Percentiles rank a stretch among this genome's conserved stretches.
These are phyloP conservation scores for Dothideomycetes sp. DNA, from an alignment of 2,329 filamentous ascomycete genomes.

Conservation along the genomic window DNA sequence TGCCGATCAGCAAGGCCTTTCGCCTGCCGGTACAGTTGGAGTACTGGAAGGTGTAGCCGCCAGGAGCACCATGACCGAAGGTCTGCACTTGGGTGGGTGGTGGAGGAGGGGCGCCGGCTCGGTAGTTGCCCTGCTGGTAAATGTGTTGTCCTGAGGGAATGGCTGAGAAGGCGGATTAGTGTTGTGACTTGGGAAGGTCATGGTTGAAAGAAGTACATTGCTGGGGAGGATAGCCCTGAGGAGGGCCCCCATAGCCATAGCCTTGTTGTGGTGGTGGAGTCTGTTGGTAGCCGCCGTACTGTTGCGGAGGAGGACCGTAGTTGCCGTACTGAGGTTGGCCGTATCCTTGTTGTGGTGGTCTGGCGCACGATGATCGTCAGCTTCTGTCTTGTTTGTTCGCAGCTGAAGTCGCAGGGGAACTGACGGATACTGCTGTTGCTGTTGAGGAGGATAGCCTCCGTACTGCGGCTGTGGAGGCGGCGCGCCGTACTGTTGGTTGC, in stretches of 20 bases:
- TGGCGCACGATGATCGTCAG: not conserved
- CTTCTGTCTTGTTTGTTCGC: not conserved
- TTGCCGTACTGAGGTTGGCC: slow-evolving; percentile 28
- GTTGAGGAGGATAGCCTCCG: slow-evolving; percentile 19
- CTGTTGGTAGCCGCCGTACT: slow-evolving; percentile 27
- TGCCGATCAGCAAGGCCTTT: slow-evolving; percentile 85
- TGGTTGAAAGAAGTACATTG: slow-evolving; percentile 14
- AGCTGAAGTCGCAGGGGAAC: not conserved
- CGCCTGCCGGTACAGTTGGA: slow-evolving; percentile 80
- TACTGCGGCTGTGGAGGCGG: slow-evolving; percentile 32
- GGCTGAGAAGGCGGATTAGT: slow-evolving; percentile 13
- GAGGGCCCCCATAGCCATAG: slow-evolving; percentile 33
- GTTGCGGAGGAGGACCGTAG: slow-evolving; percentile 30
- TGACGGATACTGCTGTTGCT: slow-evolving; percentile 15
- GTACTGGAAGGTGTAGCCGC: slow-evolving; percentile 78
- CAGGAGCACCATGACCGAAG: slow-evolving; percentile 73
- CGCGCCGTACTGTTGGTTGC: slow-evolving; percentile 29
- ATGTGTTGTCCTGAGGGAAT: slow-evolving; percentile 39
- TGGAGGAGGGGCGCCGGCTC: slow-evolving; percentile 34
- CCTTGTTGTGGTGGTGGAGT: slow-evolving; percentile 35
- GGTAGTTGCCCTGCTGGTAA: slow-evolving; percentile 48
- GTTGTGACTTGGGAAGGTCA: not conserved
- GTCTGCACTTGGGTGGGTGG: slow-evolving; percentile 41
- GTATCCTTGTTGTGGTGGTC: slow-evolving; percentile 17
- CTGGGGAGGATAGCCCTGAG: slow-evolving; percentile 13